phyloP scores from a whole-genome alignment of 148 eudicot genomes.

The Nepenthes mirabilis region DNA sequence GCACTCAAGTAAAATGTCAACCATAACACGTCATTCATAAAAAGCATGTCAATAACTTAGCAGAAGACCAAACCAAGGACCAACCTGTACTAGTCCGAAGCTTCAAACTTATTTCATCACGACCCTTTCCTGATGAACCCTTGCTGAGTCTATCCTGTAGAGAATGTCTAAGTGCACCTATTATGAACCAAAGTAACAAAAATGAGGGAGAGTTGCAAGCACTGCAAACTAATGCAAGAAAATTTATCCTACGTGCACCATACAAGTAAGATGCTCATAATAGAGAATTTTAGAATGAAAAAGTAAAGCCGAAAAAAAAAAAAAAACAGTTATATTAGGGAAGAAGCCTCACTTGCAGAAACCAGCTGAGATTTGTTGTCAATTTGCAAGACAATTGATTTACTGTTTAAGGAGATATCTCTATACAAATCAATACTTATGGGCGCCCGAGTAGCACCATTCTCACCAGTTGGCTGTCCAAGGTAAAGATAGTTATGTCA shows the following conservation, averaged over 20 bases:
- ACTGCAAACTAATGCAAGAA: not conserved
- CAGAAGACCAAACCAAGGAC: not conserved
- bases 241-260: not conserved
- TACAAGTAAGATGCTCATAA: not conserved
- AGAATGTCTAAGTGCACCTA: conserved; percentile 96
- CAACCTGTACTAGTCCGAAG: conserved; percentile 88
- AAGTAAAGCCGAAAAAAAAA: not conserved
- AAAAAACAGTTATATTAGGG: not conserved
- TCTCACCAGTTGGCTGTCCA: conserved; percentile 92
- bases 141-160: conserved; percentile 93
- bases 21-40: too few species aligned
- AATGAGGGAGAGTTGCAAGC: not conserved
- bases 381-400: conserved; percentile 75
- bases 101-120: conserved; percentile 78
- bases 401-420: conserved; percentile 74
- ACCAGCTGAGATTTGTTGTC: conserved; percentile 84
- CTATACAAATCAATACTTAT: conserved; percentile 74
- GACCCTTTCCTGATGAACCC: conserved; percentile 58
- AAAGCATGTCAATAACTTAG: too few species aligned
- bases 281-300: not conserved
- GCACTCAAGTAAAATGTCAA: not conserved
- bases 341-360: conserved; percentile 77
- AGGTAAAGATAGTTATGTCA: conserved; percentile 1
- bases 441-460: conserved; percentile 97
- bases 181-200: conserved; percentile 7